These are phyloP conservation scores for Cryptococcus sp. DNA, from an alignment of 1,284 basidiomycete species.

Conservation along the genomic window DNA sequence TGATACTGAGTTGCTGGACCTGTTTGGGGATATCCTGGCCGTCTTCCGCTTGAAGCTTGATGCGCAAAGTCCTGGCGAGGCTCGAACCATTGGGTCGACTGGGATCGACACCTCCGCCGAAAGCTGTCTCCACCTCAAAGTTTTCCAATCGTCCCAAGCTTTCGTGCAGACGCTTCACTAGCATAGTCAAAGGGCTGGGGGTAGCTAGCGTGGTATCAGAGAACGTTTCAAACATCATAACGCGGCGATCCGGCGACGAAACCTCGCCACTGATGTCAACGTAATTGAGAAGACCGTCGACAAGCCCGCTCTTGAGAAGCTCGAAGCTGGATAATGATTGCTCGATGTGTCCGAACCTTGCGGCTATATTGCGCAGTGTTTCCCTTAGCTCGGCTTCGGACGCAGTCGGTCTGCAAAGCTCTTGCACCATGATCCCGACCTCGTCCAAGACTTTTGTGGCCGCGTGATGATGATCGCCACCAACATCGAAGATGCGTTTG, in stretches of 20 bases:
- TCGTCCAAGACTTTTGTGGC: slow-evolving; percentile 66
- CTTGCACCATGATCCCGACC: slow-evolving; percentile 61
- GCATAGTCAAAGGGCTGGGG: slow-evolving; percentile 67
- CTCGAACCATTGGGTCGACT: slow-evolving; percentile 22
- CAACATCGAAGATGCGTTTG: slow-evolving; percentile 60
- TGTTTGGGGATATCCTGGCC: slow-evolving; percentile 81
- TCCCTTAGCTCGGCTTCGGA: slow-evolving; percentile 63
- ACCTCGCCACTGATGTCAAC: slow-evolving; percentile 65
- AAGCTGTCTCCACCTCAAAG: slow-evolving; percentile 87
- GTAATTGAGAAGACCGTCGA: slow-evolving; percentile 82
- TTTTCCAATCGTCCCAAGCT: slow-evolving; percentile 87
- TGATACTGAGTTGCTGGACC: slow-evolving; percentile 85
- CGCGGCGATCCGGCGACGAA: slow-evolving; percentile 60
- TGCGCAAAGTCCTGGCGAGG: slow-evolving; percentile 59
- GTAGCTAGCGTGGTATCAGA: slow-evolving; percentile 59
- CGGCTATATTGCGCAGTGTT: slow-evolving; percentile 70
- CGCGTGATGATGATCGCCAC: slow-evolving; percentile 63
- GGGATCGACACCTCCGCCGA: slow-evolving; percentile 37
- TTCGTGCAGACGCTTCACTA: slow-evolving; percentile 93
- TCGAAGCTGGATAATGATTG: slow-evolving; percentile 92
- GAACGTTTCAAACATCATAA: slow-evolving; percentile 73
- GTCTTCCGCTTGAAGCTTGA: slow-evolving; percentile 82
- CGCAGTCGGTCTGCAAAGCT: slow-evolving; percentile 60
- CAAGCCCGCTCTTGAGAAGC: slow-evolving; percentile 86
- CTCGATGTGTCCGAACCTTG: slow-evolving; percentile 70